A percentile compares a stretch with the other conserved stretches of the same genome.
Evolutionary conservation across 1,284 basidiomycete genomes (phyloP).

Genomic region (Erythrobasidium hasegawianum): DNA sequence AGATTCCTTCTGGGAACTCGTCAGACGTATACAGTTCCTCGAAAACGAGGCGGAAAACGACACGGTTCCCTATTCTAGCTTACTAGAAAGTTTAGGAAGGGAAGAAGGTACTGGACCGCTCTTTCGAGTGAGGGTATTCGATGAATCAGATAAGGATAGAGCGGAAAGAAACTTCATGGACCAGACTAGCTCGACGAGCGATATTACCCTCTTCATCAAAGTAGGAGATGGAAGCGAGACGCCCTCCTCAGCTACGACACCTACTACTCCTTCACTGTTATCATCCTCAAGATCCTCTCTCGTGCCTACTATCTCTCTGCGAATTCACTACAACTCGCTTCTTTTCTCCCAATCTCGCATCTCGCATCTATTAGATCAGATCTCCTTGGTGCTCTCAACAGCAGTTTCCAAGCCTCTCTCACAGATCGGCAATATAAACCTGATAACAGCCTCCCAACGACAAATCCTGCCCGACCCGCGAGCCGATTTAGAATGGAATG

Average conservation of each 20-base stretch:
- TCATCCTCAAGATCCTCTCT: constrained; percentile 64
- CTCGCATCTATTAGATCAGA: constrained; percentile 74
- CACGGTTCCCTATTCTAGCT: constrained; percentile 73
- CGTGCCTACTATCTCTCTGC: constrained; percentile 73
- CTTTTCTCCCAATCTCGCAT: constrained; percentile 82
- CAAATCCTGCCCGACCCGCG: constrained; percentile 75
- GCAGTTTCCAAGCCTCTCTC: constrained; percentile 55
- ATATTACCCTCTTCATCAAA: constrained; percentile 71
- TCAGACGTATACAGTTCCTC: constrained; percentile 76
- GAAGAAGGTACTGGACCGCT: constrained; percentile 53
- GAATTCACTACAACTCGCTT: constrained; percentile 88
- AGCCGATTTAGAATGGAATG: constrained; percentile 92
- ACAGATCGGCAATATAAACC: constrained; percentile 68
- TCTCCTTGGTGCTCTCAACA: constrained; percentile 70
- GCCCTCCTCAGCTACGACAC: constrained; percentile 27
- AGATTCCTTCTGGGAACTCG: constrained; percentile 87
- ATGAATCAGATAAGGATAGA: constrained; percentile 65
- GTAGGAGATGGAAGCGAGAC: constrained; percentile 36
- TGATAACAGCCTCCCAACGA: constrained; percentile 72
- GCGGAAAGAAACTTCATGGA: constrained; percentile 66
- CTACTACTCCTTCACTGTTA: constrained; percentile 54
- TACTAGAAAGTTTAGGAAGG: constrained; percentile 56
- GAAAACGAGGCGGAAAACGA: constrained; percentile 82
- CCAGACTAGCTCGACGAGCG: constrained; percentile 65
- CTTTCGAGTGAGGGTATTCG: constrained; percentile 94